Percentiles rank a stretch among this genome's conserved stretches.
Evolutionary conservation across 805 yeast species (phyloP).

Genomic region (Vanderwaltozyma yarrowii): DNA sequence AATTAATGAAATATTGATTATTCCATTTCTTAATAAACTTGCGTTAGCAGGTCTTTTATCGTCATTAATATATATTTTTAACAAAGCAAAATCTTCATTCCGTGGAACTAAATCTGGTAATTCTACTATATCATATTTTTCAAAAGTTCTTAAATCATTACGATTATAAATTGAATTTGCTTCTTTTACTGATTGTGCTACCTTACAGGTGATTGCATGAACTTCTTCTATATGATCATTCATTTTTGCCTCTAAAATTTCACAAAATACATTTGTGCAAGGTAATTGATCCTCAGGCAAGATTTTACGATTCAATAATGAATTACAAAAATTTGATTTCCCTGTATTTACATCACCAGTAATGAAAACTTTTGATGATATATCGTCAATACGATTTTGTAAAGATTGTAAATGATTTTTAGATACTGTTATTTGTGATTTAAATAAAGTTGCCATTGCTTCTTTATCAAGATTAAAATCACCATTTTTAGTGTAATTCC

Average conservation of each 20-base stretch:
- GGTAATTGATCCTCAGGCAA: conserved; percentile 98
- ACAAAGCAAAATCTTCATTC: conserved; percentile 57
- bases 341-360: conserved; percentile 98
- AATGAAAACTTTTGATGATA: conserved; percentile 85
- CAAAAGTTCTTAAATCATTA: conserved; percentile 57
- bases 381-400: conserved; percentile 79
- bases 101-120: conserved; percentile 64
- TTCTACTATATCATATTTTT: conserved; percentile 40
- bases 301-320: conserved; percentile 62
- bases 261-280: conserved; percentile 92
- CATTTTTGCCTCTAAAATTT: conserved; percentile 74
- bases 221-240: conserved; percentile 78
- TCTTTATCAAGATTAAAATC: conserved; percentile 52
- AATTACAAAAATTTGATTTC: conserved; percentile 91
- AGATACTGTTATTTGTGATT: conserved; percentile 55
- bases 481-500: conserved; percentile 15
- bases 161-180: conserved; percentile 26
- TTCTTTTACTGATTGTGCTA: conserved; percentile 19
- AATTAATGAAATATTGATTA: conserved; percentile 81
- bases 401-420: conserved; percentile 59
- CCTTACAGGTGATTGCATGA: conserved; percentile 69
- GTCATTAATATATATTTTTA: conserved; percentile 79
- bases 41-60: conserved; percentile 46
- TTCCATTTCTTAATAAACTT: conserved; percentile 77
- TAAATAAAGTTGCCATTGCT: conserved; percentile 60